phyloP scores from a whole-genome alignment of 2,329 filamentous ascomycete species.

The Dactylellina leptospora region DNA sequence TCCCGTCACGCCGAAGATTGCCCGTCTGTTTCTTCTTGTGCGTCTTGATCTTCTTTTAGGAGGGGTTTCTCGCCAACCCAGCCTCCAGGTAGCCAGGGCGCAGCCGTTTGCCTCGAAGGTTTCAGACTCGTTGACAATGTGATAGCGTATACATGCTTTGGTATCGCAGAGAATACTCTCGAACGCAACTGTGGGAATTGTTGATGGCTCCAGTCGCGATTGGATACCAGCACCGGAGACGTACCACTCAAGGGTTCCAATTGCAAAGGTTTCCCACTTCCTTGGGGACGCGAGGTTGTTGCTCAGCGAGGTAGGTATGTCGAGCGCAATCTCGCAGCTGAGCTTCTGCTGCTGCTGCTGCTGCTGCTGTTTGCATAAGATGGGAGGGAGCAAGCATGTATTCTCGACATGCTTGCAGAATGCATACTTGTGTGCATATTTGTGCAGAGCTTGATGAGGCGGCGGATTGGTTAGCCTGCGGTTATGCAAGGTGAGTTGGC shows the following conservation, averaged over 20 bases:
- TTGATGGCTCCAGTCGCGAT: too few relatives aligned
- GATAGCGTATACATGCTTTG: not conserved
- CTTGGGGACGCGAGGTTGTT: not conserved
- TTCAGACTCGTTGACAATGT: not conserved
- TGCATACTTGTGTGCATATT: too few relatives aligned
- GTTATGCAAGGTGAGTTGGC: slow-evolving; percentile 54
- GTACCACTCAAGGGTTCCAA: not conserved
- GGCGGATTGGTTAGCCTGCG: slow-evolving; percentile 47
- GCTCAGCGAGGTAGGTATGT: not conserved
- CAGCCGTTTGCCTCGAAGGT: not conserved
- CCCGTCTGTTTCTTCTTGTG: too few relatives aligned
- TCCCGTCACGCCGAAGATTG: slow-evolving; percentile 17
- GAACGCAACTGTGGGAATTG: too few relatives aligned
- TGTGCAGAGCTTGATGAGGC: too few relatives aligned
- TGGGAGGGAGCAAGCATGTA: not conserved
- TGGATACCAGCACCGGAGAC: not conserved
- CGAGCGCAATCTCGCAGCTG: slow-evolving; percentile 5
- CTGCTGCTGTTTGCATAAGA: not conserved
- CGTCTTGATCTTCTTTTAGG: too few relatives aligned
- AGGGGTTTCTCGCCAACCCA: slow-evolving; percentile 10
- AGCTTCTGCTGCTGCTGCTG: not conserved
- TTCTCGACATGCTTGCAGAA: slow-evolving; percentile 11
- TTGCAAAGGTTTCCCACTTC: not conserved
- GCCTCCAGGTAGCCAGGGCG: not conserved
- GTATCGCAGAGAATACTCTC: too few relatives aligned